Conservation (phyloP, 192 early-diverging fungal species). For the Piromyces finnis region DNA sequence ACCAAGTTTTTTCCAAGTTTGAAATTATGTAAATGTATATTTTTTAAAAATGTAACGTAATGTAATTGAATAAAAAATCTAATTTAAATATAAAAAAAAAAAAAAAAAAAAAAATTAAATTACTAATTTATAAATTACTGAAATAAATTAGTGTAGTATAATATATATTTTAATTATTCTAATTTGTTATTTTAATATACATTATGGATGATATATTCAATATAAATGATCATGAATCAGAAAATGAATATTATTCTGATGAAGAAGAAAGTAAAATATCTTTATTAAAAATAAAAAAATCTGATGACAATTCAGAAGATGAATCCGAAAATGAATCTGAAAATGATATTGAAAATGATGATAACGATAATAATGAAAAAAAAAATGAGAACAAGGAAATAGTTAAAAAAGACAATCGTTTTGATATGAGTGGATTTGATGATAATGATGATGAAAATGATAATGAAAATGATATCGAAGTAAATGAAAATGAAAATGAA, state of each 20-base stretch:
- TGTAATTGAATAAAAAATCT: too few relatives aligned
- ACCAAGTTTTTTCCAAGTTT: too few relatives aligned
- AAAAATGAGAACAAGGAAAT: not conserved
- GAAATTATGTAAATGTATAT: too few relatives aligned
- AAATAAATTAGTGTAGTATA: too few relatives aligned
- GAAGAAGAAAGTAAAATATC: not conserved
- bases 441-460: constrained; percentile 1
- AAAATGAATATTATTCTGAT: not conserved
- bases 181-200: too few relatives aligned
- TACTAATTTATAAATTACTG: too few relatives aligned
- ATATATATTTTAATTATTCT: too few relatives aligned
- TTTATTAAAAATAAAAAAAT: constrained; percentile 3
- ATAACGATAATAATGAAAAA: constrained; percentile 5
- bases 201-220: not conserved
- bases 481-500: constrained; percentile 1
- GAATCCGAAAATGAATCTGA: constrained; percentile 8
- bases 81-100: too few relatives aligned
- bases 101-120: too few relatives aligned
- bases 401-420: not conserved
- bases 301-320: constrained; percentile 1
- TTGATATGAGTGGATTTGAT: not conserved
- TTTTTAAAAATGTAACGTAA: too few relatives aligned
- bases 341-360: constrained; percentile 7
- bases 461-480: constrained; percentile 2
- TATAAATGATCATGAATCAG: not conserved